Base-by-base conservation (phyloP, 2,329 filamentous ascomycete species). In the Fusarium clavum region DNA sequence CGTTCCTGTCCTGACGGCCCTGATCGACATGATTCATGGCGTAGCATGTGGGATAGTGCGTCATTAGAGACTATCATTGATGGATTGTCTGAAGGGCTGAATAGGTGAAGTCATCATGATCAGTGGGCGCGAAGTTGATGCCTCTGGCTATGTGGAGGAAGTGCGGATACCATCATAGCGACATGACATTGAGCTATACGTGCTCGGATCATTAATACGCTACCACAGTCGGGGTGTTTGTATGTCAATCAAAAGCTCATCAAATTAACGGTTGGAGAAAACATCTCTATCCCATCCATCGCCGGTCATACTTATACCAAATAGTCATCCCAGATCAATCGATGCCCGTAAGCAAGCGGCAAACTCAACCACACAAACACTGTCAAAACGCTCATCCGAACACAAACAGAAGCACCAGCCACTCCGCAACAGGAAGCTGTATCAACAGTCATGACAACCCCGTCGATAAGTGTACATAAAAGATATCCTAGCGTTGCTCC, bases 51-150 rank as follows among this genome's bases (percentile, higher is more conserved):
- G 22, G 3, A 10, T 24, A 20, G 22, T 14, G 4, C 12, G 14
- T 20, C 12, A 25, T 13, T 25, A 25, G 16, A n/a, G 30, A n/a
- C n/a, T 12, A 18, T 14, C 27, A 38, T 38, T 3, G 4, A n/a
- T 11, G 0, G 5, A 2, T 11, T 38, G 32, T n/a, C 14, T 16
- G 6, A 2, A 16, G 6, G 6, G 5, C 34, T 38, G 16, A 2
- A n/a, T 18, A 10, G 5, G 18, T 38, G 18, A 38, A 38, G 41
- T 44, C 29, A 34, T n/a, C 5, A 16, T 47, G 3, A 24, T 25
- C 41, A 0, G 20, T n/a, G 2, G 34, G 18, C 34, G 34, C 13
- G 2, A 32, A 2, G 30, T 5, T 13, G 12, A 30, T 30, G 5
- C 29, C 20, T 20, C 20, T 20, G 20, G 20, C 20, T 20, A 20